phyloP scores from a whole-genome alignment of 2,329 filamentous ascomycete species.

The Fusarium pilosicola region DNA sequence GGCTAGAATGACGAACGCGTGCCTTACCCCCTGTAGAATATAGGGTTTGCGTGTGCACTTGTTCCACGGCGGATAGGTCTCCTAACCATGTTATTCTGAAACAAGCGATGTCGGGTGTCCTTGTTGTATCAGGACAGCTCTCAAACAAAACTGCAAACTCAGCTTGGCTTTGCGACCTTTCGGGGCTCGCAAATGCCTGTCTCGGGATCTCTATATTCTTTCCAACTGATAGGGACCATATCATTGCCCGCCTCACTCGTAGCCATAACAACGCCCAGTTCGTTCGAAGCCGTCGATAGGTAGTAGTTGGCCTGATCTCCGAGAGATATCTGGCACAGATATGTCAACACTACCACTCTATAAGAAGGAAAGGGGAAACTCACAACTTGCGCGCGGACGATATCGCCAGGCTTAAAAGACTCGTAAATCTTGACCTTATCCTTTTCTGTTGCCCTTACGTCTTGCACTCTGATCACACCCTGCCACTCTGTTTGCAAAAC shows the following conservation, averaged over 20 bases:
- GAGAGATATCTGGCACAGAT: conserved; percentile 73
- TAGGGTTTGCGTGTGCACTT: background rate
- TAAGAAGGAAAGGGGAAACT: conserved; percentile 43
- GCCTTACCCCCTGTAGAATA: background rate
- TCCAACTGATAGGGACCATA: conserved; percentile 96
- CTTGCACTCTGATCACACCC: conserved; percentile 86
- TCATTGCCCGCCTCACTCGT: conserved; percentile 86
- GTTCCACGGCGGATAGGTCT: background rate
- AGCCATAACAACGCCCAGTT: conserved; percentile 93
- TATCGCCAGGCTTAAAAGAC: conserved; percentile 90
- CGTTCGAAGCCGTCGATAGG: conserved; percentile 89
- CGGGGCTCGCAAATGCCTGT: conserved; percentile 80
- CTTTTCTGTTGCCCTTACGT: conserved; percentile 94
- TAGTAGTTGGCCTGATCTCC: conserved; percentile 97
- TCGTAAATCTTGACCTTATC: conserved; percentile 92
- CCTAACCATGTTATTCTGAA: conserved; percentile 18
- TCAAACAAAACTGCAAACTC: conserved; percentile 49
- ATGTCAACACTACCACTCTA: background rate
- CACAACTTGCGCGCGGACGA: conserved; percentile 86
- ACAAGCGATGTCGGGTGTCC: conserved; percentile 18
- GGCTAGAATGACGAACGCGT: conserved; percentile 1
- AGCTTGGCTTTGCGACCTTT: conserved; percentile 95
- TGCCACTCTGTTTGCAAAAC: conserved; percentile 84
- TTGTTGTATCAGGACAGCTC: conserved; percentile 30
- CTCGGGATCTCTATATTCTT: conserved; percentile 86